Evolutionary conservation across 2,329 filamentous ascomycete genomes (phyloP), one percentile per base, ranked within the genome.

Genomic region (Aspergillaceae sp.): DNA sequence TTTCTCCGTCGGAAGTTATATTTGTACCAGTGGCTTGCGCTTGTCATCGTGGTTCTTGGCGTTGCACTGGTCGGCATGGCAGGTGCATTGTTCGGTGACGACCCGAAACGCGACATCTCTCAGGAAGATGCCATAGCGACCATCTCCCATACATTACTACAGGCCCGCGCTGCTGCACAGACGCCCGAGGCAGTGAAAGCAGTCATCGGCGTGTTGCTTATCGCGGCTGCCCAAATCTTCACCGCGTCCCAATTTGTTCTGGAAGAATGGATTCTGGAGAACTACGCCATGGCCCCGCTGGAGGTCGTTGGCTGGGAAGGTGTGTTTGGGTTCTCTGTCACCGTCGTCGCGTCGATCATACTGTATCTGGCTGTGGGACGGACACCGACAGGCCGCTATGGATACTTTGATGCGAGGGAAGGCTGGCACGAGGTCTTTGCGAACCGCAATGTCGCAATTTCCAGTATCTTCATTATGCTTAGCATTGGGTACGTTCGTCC

Each of bases 231-330:
- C 1, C 92, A 98, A 70, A 86, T 98, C 62, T 97, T 98, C 65
- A 97, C 92, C 0, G 92, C 92, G 1, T 87, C 87, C 1, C 92
- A 98, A 66, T 98, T 97, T 59, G 92, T 97, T 27, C 72, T 94
- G 3, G 92, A 98, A 67, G 92, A 98, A 71, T 92, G 84, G 74
- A 88, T 98, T 54, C 78, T 98, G 61, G 82, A 86, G 65, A 76
- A 81, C 54, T 87, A 86, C 57, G 77, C 77, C n/a, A 77, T 86
- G 67, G 86, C 92, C 58, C 91, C 92, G 1, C 80, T 98, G 52
- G 83, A 83, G 58, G 88, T 96, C 19, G 92, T 98, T 29, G 91
- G 90, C 30, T 98, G 90, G 89, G 92, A 98, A 68, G 92, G 92
- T 19, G 57, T 94, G 3, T 98, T 97, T 63, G 92, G 92, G 1